Evolutionary conservation across 768 basidiomycete species (phyloP).

Genomic region (Pleurotus ostreatus): DNA sequence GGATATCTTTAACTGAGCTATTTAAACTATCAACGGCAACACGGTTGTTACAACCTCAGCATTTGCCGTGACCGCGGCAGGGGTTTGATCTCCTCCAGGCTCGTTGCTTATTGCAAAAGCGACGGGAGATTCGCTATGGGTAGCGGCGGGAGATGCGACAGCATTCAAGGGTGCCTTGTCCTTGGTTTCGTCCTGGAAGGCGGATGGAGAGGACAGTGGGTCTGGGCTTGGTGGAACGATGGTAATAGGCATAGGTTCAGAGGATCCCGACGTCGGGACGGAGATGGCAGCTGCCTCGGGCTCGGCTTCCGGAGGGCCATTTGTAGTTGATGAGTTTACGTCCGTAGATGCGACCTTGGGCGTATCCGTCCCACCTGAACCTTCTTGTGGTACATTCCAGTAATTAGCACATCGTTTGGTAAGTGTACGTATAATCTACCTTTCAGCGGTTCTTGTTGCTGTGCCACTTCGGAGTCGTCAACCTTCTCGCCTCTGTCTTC

Average conservation of each 20-base stretch:
- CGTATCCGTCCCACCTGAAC: not conserved
- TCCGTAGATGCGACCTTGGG: not conserved
- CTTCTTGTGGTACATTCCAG: not conserved
- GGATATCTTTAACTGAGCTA: no score
- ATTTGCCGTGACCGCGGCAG: no score
- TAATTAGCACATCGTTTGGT: no score
- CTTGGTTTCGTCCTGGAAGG: no score
- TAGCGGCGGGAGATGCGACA: no score
- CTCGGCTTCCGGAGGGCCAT: not conserved
- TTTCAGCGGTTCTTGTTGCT: not conserved
- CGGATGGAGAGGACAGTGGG: no score
- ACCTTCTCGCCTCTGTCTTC: conserved; percentile 27
- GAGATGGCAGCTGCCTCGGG: not conserved
- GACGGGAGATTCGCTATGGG: no score
- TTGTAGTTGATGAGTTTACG: not conserved
- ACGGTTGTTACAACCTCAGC: no score
- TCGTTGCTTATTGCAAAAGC: no score
- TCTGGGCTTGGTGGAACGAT: conserved; percentile 1
- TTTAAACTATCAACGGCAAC: no score
- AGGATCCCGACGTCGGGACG: not conserved
- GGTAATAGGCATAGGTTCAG: not conserved
- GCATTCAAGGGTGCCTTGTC: no score
- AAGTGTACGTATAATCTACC: not conserved
- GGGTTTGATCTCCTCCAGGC: no score
- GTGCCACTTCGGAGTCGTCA: not conserved